Percentiles rank a stretch among this genome's conserved stretches.
Evolutionary conservation across 2,329 filamentous ascomycete genomes (phyloP).

Genomic region (Colletotrichum chrysophilum): DNA sequence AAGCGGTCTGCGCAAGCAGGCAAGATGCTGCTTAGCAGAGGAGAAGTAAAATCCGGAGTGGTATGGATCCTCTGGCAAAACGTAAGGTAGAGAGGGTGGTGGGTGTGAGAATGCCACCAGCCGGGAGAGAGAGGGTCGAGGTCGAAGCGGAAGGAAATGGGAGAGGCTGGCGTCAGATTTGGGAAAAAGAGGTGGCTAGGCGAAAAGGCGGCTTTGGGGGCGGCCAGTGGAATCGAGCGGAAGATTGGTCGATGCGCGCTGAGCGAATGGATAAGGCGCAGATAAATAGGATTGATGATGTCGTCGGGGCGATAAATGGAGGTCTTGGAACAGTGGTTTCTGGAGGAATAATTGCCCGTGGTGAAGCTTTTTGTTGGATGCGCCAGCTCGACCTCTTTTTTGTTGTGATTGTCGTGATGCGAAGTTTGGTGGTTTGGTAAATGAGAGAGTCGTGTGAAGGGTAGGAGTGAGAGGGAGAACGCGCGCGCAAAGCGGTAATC

Average conservation of each 20-base stretch:
- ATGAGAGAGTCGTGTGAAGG: background rate
- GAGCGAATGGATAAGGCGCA: background rate
- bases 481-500: background rate
- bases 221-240: constrained; percentile 1
- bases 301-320: background rate
- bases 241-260: constrained; percentile 6
- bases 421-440: background rate
- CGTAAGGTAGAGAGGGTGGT: background rate
- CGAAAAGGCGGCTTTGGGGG: constrained; percentile 14
- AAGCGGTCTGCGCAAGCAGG: constrained; percentile 16
- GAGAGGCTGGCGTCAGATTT: constrained; percentile 14
- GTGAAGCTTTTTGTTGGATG: background rate
- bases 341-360: background rate
- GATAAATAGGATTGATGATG: background rate
- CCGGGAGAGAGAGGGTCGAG: background rate
- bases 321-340: background rate
- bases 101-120: background rate
- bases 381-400: background rate
- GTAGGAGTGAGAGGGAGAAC: background rate
- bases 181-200: constrained; percentile 21
- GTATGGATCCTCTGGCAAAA: background rate
- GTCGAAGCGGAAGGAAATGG: constrained; percentile 6
- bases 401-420: background rate
- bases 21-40: constrained; percentile 9
- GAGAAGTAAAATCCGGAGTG: background rate